phyloP scores from a whole-genome alignment of 2,329 filamentous ascomycete species.

The Dactylellina drechsleri region DNA sequence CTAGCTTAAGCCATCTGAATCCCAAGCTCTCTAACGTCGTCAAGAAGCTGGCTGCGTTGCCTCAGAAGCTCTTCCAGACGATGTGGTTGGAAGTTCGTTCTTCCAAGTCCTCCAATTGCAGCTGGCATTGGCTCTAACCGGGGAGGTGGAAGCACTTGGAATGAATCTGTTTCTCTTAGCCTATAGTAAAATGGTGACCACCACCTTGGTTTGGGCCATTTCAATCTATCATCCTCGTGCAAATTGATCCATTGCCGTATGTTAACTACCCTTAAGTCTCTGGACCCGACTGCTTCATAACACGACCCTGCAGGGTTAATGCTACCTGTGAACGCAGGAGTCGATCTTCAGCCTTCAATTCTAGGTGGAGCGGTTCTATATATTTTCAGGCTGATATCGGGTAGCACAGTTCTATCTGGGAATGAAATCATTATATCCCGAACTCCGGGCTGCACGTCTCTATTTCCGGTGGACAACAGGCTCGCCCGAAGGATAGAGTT shows the following conservation, averaged over 20 bases:
- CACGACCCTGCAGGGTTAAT: slow-evolving; percentile 6
- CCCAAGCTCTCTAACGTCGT: not conserved
- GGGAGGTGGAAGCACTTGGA: slow-evolving; percentile 24
- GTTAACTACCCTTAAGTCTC: slow-evolving; percentile 23
- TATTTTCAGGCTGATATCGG: slow-evolving; percentile 45
- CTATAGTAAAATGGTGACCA: slow-evolving; percentile 34
- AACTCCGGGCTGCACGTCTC: slow-evolving; percentile 29
- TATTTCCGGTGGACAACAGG: slow-evolving; percentile 11
- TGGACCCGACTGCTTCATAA: slow-evolving; percentile 6
- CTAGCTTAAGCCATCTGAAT: slow-evolving; percentile 3
- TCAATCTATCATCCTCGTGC: slow-evolving; percentile 11
- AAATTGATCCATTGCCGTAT: slow-evolving; percentile 14
- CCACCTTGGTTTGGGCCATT: slow-evolving; percentile 43
- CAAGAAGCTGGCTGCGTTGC: not conserved
- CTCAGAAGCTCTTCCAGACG: not conserved
- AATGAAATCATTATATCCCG: slow-evolving; percentile 28
- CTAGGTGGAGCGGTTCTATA: slow-evolving; percentile 29
- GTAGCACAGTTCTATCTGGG: slow-evolving; percentile 18
- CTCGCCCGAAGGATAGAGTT: slow-evolving; percentile 23
- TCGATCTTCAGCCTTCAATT: not conserved
- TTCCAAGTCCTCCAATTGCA: not conserved
- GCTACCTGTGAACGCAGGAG: slow-evolving; percentile 3
- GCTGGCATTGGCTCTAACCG: not conserved
- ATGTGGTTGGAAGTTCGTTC: not conserved
- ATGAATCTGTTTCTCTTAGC: slow-evolving; percentile 34